These are phyloP conservation scores for Adansonia rubrostipa DNA, from an alignment of 441 rosid species.

Conservation along the genomic window DNA sequence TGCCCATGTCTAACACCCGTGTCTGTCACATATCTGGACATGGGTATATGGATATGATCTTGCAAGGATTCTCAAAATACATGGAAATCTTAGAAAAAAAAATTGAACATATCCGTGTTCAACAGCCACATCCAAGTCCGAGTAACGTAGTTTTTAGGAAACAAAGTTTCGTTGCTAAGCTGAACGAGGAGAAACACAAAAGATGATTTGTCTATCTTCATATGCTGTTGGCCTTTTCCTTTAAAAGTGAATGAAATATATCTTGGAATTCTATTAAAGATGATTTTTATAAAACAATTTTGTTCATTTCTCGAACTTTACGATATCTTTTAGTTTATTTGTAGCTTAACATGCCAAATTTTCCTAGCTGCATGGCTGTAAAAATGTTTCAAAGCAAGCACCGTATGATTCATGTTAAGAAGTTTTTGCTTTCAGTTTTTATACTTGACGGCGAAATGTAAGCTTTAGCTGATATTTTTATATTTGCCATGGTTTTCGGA, in stretches of 20 bases:
- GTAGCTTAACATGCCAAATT: not conserved
- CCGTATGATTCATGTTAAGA: not conserved
- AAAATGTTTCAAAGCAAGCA: not conserved
- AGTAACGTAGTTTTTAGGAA: too few species aligned
- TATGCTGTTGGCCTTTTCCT: not conserved
- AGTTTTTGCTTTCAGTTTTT: conserved; percentile 9
- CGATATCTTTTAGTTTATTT: conserved; percentile 10
- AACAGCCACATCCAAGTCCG: too few species aligned
- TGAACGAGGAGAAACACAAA: not conserved
- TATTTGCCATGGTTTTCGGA: conserved; percentile 33
- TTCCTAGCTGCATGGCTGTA: conserved; percentile 1
- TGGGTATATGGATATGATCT: too few species aligned
- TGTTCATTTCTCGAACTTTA: not conserved
- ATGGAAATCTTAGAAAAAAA: too few species aligned
- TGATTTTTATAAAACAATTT: not conserved
- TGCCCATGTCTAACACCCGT: too few species aligned
- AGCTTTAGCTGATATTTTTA: conserved; percentile 11
- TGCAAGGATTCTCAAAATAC: too few species aligned
- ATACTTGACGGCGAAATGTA: conserved; percentile 9
- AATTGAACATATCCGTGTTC: too few species aligned
- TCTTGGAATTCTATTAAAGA: not conserved
- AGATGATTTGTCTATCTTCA: conserved; percentile 8
- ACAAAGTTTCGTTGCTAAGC: not conserved
- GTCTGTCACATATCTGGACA: too few species aligned
- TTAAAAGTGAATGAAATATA: not conserved